Conservation (phyloP, 2,329 filamentous ascomycete genomes). For the Penicillium oxalicum region DNA sequence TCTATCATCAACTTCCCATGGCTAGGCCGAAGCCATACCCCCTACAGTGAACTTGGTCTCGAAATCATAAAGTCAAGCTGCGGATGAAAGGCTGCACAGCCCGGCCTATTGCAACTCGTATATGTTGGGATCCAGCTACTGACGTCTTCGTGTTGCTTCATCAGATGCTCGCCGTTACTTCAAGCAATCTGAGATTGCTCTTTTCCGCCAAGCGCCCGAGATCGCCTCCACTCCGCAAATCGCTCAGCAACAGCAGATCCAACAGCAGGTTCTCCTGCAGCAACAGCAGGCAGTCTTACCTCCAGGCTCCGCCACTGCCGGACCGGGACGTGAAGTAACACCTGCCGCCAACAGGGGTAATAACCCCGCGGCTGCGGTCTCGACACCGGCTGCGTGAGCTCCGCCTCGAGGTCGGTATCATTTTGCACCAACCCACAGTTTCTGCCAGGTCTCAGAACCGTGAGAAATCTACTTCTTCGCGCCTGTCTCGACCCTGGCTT, state of each 20-base stretch:
- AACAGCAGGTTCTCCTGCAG: conserved; percentile 33
- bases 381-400: conserved; percentile 24
- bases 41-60: too few relatives aligned
- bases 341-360: conserved; percentile 7
- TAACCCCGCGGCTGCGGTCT: conserved; percentile 9
- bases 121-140: too few relatives aligned
- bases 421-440: neutral
- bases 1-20: too few relatives aligned
- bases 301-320: conserved; percentile 32
- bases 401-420: neutral
- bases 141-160: too few relatives aligned
- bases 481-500: neutral
- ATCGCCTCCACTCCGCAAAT: conserved; percentile 38
- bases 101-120: too few relatives aligned
- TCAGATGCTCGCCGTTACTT: conserved; percentile 93
- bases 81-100: too few relatives aligned
- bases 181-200: conserved; percentile 97
- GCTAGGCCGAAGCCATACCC: too few relatives aligned
- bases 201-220: conserved; percentile 69
- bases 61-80: too few relatives aligned
- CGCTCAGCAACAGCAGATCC: conserved; percentile 37
- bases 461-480: neutral
- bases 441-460: neutral
- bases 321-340: conserved; percentile 25
- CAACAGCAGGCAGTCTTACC: conserved; percentile 33